Conservation (phyloP, 108 stramenopile genomes). For the Licmophora abbreviata region DNA sequence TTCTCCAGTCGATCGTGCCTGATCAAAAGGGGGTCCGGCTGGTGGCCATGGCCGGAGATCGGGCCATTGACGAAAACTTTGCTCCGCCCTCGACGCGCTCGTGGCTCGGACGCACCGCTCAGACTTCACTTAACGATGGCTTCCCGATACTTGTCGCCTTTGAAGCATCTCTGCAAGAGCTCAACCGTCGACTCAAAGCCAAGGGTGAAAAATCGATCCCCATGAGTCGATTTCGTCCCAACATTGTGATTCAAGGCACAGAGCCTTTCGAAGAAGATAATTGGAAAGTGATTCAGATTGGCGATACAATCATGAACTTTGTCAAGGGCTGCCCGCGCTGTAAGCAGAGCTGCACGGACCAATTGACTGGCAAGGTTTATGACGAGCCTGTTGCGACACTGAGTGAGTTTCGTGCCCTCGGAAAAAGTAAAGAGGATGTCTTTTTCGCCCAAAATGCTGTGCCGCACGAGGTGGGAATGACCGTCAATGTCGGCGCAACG, state of each 20-base stretch:
- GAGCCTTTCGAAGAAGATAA: constrained; percentile 79
- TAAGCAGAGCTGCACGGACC: constrained; percentile 82
- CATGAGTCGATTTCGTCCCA: constrained; percentile 81
- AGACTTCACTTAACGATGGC: constrained; percentile 62
- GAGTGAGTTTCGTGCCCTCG: constrained; percentile 55
- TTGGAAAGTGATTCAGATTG: constrained; percentile 80
- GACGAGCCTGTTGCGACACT: constrained; percentile 65
- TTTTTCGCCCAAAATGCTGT: constrained; percentile 84
- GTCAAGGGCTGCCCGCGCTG: constrained; percentile 82
- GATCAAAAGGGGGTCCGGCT: constrained; percentile 42
- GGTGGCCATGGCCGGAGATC: constrained; percentile 25
- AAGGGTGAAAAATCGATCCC: constrained; percentile 43
- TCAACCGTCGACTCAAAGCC: constrained; percentile 45
- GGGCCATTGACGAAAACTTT: constrained; percentile 25
- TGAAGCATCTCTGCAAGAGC: constrained; percentile 56
- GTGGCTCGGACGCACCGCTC: constrained; percentile 22
- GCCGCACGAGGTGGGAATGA: constrained; percentile 9
- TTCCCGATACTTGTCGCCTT: constrained; percentile 76
- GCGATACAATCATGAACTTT: constrained; percentile 48
- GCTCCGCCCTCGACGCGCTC: constrained; percentile 40
- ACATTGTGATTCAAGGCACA: constrained; percentile 57
- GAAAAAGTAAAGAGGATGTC: constrained; percentile 34
- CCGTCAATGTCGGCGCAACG: constrained; percentile 27
- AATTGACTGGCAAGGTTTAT: constrained; percentile 50
- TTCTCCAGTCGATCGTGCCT: constrained; percentile 45